Base-by-base conservation (phyloP, 108 stramenopile genomes). In the Skeletonema potamos region DNA sequence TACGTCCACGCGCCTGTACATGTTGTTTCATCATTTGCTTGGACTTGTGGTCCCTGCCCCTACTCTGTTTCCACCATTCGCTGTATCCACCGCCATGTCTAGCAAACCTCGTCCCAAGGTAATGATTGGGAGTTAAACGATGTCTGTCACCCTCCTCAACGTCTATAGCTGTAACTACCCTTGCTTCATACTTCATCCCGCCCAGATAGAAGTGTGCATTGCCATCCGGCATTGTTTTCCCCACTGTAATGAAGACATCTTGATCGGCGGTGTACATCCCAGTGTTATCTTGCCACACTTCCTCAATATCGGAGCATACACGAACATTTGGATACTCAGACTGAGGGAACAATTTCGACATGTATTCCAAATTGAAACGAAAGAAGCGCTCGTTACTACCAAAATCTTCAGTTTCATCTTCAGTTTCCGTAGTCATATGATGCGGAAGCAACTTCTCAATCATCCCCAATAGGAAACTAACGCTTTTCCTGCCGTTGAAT, bases 121-220 rank as follows among this genome's bases (percentile, higher is more conserved):
- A 62, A 8, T 27, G 54, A 55, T 27, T 55, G 12, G 26, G 54
- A 55, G 22, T 55, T 8, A 27, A 27, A 55, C 11, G 39, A 27
- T 17, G 18, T 20, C 6, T 27, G 6, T 62, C 34, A 36, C 39
- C 26, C 12, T 11, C 33, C 26, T 27, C 20, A 32, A 41, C 30
- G 34, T 62, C 34, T 22, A 43, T 43, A 18, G 24, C 30, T 22
- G 33, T 36, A 37, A 62, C 34, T n/a, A 62, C 62, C 62, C 62
- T 33, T 4, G 62, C 62, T 24, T 62, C 62, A 41, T 62, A 62
- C 20, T 43, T 39, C 24, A 8, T 27, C 18, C 37, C 37, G 8
- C 39, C 62, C 15, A 55, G 54, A 39, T 39, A 13, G 12, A 39
- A 39, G 39, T 39, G 39, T 12, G 39, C 39, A 9, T 39, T 13